A percentile compares a stretch with the other conserved stretches of the same genome.
These are phyloP conservation scores for Yamadazyma phyllophila DNA, from an alignment of 805 yeast genomes.

Conservation along the genomic window DNA sequence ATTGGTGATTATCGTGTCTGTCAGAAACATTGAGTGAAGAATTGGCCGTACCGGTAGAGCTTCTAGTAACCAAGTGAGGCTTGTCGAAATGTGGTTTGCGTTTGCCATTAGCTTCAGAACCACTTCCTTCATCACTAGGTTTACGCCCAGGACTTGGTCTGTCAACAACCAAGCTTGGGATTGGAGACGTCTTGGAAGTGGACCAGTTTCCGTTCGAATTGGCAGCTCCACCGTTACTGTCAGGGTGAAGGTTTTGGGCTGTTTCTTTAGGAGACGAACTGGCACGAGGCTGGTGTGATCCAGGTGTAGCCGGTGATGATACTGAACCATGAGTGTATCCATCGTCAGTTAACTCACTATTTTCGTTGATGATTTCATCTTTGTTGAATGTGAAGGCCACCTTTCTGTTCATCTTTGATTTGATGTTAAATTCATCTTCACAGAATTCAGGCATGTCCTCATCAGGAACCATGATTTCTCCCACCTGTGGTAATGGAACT, in stretches of 20 bases:
- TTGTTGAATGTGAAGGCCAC: constrained; percentile 37
- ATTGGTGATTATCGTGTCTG: constrained; percentile 7
- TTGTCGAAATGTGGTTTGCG: constrained; percentile 27
- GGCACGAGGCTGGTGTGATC: not conserved
- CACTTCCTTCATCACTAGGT: constrained; percentile 4
- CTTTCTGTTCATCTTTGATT: constrained; percentile 50
- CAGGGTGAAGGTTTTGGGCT: not conserved
- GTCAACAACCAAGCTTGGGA: constrained; percentile 1
- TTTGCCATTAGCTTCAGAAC: not conserved
- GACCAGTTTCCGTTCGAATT: no score
- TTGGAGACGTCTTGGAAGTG: not conserved
- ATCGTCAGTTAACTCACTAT: not conserved
- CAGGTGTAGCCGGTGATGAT: not conserved
- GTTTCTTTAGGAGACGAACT: constrained; percentile 5
- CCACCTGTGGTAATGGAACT: constrained; percentile 70
- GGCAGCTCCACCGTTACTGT: no score
- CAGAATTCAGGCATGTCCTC: constrained; percentile 43
- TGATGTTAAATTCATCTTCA: constrained; percentile 66
- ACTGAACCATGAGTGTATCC: not conserved
- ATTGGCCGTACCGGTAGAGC: constrained; percentile 53
- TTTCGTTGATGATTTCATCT: constrained; percentile 10
- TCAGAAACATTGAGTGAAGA: constrained; percentile 20
- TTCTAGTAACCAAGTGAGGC: constrained; percentile 44
- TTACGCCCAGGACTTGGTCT: constrained; percentile 6
- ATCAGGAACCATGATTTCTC: constrained; percentile 45